Evolutionary conservation across 305 asterid species (phyloP), one percentile per base, ranked within the genome.

Genomic region (Fraxinus velutina): DNA sequence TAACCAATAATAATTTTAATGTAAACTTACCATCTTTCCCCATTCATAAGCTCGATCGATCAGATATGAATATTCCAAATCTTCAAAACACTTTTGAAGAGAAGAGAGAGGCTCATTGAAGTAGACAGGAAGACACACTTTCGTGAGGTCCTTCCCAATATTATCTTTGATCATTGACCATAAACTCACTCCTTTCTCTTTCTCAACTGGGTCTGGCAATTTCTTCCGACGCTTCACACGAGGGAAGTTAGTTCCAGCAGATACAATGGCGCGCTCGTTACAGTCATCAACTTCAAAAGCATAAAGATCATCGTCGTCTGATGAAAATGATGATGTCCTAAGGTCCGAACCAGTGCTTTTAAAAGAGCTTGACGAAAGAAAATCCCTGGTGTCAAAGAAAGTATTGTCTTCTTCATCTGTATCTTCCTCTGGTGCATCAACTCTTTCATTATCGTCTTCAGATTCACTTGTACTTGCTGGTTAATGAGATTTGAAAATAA

Each of bases 141-240:
- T 83, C 4, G 84, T 83, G 19, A 85, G 85, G 78, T 85, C 88
- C 84, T 83, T 85, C 75, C 88, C 88, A 5, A 85, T 83, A 77
- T 85, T 85, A 73, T 85, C 86, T 79, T 85, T 85, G 44, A 85
- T 85, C 86, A 85, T 85, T 27, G 88, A 85, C 88, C 86, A 85
- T 27, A 85, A 83, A 42, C 86, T 85, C 75, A 83, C 86, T 5
- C 88, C 88, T 80, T 77, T 83, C 68, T 85, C 88, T 72, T 85
- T 81, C 42, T 83, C 86, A 79, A 85, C 42, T 6, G 88, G 86
- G 24, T 84, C 82, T 7, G 89, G 89, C 74, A 86, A 75, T 71
- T 83, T 86, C 74, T 83, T 84, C 75, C 89, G 81, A 64, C 84
- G 79, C 47, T 47, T 77, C 29, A 86, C 62, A 79, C 32, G 73